Percentiles rank a stretch among this genome's conserved stretches.
phyloP scores from a whole-genome alignment of 768 basidiomycete species.

The Lentinula raphanica region DNA sequence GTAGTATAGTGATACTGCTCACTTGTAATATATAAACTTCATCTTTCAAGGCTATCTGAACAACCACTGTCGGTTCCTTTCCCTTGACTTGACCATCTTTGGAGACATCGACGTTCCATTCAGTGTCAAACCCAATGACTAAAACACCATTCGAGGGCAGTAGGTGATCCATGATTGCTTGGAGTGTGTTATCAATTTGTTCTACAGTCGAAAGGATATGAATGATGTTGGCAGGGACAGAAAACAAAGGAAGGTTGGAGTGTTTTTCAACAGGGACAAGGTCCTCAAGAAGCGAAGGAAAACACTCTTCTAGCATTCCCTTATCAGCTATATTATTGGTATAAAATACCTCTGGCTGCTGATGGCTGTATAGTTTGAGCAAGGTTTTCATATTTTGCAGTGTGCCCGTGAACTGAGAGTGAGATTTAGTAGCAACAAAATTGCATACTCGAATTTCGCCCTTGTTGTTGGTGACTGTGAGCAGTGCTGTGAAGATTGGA shows the following conservation, averaged over 20 bases:
- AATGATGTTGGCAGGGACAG: background rate
- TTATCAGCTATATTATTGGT: constrained; percentile 18
- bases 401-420: constrained; percentile 19
- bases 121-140: constrained; percentile 55
- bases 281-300: constrained; percentile 16
- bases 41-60: constrained; percentile 4
- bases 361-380: constrained; percentile 8
- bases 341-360: constrained; percentile 8
- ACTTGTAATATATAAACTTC: constrained; percentile 2
- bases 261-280: constrained; percentile 22
- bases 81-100: constrained; percentile 26
- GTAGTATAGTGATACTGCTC: no score
- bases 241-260: constrained; percentile 9
- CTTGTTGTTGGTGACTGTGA: constrained; percentile 11
- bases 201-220: background rate
- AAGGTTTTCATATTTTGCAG: constrained; percentile 9
- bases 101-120: constrained; percentile 44
- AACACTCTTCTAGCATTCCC: constrained; percentile 12
- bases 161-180: background rate
- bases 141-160: constrained; percentile 21
- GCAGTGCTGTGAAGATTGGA: constrained; percentile 10
- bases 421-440: constrained; percentile 25
- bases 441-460: constrained; percentile 10
- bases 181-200: background rate
- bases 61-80: constrained; percentile 17